Conservation (phyloP, 208 protist genomes). For the Strigomonas culicis region DNA sequence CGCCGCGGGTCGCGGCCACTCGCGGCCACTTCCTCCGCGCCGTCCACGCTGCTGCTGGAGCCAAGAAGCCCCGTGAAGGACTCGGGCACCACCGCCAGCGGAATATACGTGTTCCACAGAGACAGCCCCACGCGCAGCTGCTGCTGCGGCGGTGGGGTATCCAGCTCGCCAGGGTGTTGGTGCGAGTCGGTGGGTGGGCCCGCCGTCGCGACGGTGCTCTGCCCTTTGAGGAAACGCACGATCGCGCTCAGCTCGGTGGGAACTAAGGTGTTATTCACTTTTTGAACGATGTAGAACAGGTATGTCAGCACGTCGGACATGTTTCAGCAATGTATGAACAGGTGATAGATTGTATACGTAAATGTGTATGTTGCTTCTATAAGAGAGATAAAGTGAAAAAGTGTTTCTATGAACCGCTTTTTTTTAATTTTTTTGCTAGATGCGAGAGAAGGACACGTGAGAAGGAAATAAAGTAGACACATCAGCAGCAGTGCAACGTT, state of each 20-base stretch:
- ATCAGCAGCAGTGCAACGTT: neutral
- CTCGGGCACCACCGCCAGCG: neutral
- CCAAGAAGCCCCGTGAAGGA: neutral
- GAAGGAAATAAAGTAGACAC: neutral
- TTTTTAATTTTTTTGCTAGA: neutral
- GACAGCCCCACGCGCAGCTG: neutral
- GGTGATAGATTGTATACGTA: neutral
- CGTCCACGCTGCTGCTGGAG: neutral
- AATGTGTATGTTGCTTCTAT: neutral
- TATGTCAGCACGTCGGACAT: slow-evolving; percentile 64
- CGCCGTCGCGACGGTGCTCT: neutral
- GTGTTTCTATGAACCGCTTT: neutral
- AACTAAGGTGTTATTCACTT: slow-evolving; percentile 54
- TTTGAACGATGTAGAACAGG: slow-evolving; percentile 35
- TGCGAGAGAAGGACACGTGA: neutral
- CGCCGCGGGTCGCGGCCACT: too few relatives aligned
- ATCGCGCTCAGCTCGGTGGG: slow-evolving; percentile 50
- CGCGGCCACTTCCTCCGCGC: too few relatives aligned
- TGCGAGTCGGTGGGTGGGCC: too few relatives aligned
- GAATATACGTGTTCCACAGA: neutral
- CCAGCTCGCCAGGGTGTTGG: too few relatives aligned
- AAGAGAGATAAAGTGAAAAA: neutral
- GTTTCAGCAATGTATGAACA: neutral
- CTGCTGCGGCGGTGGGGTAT: too few relatives aligned
- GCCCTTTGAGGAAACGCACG: slow-evolving; percentile 38